These are phyloP conservation scores for Trichomonas tenax DNA, from an alignment of 208 protist genomes.

Conservation along the genomic window DNA sequence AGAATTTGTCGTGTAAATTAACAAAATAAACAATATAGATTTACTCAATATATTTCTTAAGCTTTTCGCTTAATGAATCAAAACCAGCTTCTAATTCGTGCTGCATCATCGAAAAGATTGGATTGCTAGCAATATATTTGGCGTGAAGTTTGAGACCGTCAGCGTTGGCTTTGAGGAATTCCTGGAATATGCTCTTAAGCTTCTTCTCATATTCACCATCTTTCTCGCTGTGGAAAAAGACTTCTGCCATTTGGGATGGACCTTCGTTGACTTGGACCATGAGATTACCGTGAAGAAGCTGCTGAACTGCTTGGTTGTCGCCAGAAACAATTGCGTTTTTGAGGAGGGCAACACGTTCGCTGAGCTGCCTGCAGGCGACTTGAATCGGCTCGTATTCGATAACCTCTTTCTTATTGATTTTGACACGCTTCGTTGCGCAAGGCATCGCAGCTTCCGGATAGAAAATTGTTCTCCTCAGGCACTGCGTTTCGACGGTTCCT, in stretches of 20 bases:
- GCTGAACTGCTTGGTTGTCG: background rate
- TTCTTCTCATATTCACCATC: background rate
- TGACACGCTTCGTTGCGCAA: background rate
- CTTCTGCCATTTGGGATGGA: background rate
- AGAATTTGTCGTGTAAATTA: too few relatives aligned
- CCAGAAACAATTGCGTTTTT: background rate
- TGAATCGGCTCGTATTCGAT: background rate
- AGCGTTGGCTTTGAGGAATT: background rate
- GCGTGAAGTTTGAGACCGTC: background rate
- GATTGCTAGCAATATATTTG: background rate
- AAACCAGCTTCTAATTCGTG: background rate
- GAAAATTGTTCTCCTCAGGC: background rate
- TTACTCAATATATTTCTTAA: background rate
- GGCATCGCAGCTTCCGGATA: background rate
- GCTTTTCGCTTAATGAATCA: background rate
- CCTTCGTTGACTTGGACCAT: slow-evolving; percentile 13
- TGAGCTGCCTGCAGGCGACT: background rate
- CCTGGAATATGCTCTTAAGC: background rate
- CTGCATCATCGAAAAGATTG: background rate
- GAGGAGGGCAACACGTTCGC: background rate
- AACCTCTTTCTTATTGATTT: background rate
- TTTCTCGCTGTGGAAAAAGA: background rate
- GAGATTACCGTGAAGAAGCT: background rate
- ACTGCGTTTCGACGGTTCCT: background rate
- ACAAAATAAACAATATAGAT: background rate